A percentile compares a stretch with the other conserved stretches of the same genome.
Evolutionary conservation across 495 filamentous ascomycete species (phyloP).

Genomic region (Filosporella fistucella): DNA sequence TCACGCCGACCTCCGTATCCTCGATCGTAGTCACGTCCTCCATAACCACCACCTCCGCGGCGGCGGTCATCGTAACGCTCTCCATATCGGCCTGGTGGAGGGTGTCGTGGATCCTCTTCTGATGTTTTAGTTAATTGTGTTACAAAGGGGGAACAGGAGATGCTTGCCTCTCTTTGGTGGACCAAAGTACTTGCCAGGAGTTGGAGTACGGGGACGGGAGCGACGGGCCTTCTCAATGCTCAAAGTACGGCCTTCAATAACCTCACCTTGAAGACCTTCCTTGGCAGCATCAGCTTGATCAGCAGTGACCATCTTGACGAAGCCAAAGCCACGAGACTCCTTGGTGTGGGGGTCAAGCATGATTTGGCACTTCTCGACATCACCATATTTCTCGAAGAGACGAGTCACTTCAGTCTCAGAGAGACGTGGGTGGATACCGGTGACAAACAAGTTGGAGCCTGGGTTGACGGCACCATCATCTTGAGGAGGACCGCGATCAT

Average conservation of each 20-base stretch:
- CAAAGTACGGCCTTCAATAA: slow-evolving; percentile 90
- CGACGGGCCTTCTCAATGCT: slow-evolving; percentile 99
- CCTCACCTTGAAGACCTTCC: slow-evolving; percentile 91
- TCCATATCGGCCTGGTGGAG: slow-evolving; percentile 36
- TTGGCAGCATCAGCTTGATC: slow-evolving; percentile 96
- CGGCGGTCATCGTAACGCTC: slow-evolving; percentile 51
- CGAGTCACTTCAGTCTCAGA: slow-evolving; percentile 86
- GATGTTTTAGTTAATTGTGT: slow-evolving; percentile 26
- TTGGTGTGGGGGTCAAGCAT: slow-evolving; percentile 98
- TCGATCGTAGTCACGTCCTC: slow-evolving; percentile 31
- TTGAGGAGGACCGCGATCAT: slow-evolving; percentile 50
- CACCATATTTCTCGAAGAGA: slow-evolving; percentile 97
- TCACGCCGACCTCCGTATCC: slow-evolving; percentile 29
- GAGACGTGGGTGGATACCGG: slow-evolving; percentile 93
- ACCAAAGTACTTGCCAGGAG: slow-evolving; percentile 98
- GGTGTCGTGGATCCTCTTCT: slow-evolving; percentile 55
- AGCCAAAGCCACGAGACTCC: slow-evolving; percentile 98
- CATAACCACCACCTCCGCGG: slow-evolving; percentile 22
- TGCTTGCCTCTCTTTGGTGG: slow-evolving; percentile 92
- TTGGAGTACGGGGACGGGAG: slow-evolving; percentile 89
- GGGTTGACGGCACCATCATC: slow-evolving; percentile 82
- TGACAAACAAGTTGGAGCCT: slow-evolving; percentile 98
- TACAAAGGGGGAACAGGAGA: slow-evolving; percentile 13
- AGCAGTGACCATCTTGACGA: slow-evolving; percentile 95
- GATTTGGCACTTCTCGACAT: slow-evolving; percentile 98